phyloP scores from a whole-genome alignment of 2,329 filamentous ascomycete species.

The Coccinonectria pachysandricola region DNA sequence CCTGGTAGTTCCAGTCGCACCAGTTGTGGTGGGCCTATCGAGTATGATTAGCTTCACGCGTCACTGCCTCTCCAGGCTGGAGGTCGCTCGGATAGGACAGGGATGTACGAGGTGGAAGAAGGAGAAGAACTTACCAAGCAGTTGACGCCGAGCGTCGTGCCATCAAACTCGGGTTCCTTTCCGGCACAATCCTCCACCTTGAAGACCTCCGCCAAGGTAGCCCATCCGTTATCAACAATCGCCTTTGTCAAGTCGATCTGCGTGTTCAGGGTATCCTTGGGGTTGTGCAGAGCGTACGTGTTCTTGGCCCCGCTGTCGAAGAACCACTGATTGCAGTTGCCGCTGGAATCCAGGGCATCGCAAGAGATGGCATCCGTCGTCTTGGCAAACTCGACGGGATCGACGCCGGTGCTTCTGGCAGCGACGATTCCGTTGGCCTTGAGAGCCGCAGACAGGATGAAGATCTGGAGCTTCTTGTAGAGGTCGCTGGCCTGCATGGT shows the following conservation, averaged over 20 bases:
- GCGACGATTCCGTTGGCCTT: constrained; percentile 15
- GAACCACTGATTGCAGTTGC: constrained; percentile 15
- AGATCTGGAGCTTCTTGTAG: constrained; percentile 14
- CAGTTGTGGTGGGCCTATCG: constrained; percentile 10
- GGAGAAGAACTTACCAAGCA: constrained; percentile 7
- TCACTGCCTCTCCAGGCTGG: no score
- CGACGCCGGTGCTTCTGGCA: constrained; percentile 11
- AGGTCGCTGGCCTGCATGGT: constrained; percentile 14
- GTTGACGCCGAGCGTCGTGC: constrained; percentile 8
- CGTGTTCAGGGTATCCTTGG: constrained; percentile 11
- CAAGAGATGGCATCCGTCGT: constrained; percentile 5
- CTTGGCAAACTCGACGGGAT: constrained; percentile 10
- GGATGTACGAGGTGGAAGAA: no score
- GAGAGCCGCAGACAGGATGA: constrained; percentile 11
- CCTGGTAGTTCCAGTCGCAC: constrained; percentile 15
- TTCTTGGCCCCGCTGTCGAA: constrained; percentile 10
- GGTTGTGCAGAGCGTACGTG: constrained; percentile 17
- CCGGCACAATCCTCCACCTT: constrained; percentile 15
- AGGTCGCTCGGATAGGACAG: no score
- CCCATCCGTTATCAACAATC: constrained; percentile 16
- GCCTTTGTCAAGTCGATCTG: constrained; percentile 11
- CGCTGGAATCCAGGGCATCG: constrained; percentile 2
- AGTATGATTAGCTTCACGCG: background rate
- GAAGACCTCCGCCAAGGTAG: constrained; percentile 14
- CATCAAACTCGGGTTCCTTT: constrained; percentile 12